These are phyloP conservation scores for Circinella umbellata DNA, from an alignment of 371 early-diverging fungal species.

Conservation along the genomic window DNA sequence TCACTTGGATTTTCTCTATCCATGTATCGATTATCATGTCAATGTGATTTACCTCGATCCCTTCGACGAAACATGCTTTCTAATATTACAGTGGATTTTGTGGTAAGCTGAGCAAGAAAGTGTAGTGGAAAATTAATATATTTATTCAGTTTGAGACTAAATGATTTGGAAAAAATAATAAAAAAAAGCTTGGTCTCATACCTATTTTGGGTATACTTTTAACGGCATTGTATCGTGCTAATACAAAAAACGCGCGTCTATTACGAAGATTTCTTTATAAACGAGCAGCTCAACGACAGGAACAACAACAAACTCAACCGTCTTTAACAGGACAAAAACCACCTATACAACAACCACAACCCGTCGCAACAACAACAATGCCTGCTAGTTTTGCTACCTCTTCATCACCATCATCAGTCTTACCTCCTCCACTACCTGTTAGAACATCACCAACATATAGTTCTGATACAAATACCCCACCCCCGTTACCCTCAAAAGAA, in stretches of 20 bases:
- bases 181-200: slow-evolving; percentile 44
- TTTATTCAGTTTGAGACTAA: too few relatives aligned
- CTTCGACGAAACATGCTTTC: slow-evolving; percentile 41
- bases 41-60: slow-evolving; percentile 33
- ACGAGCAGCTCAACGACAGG: slow-evolving; percentile 28
- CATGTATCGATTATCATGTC: slow-evolving; percentile 41
- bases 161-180: too few relatives aligned
- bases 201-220: slow-evolving; percentile 45
- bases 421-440: not conserved
- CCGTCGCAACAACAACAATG: not conserved
- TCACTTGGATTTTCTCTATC: slow-evolving; percentile 43
- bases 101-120: slow-evolving; percentile 27
- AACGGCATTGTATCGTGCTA: slow-evolving; percentile 48
- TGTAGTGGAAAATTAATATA: too few relatives aligned
- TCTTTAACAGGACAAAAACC: not conserved
- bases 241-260: slow-evolving; percentile 45
- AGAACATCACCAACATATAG: too few relatives aligned
- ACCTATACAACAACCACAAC: not conserved
- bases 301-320: not conserved
- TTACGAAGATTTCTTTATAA: slow-evolving; percentile 40
- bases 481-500: slow-evolving; percentile 6
- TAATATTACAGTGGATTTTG: slow-evolving; percentile 45
- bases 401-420: not conserved
- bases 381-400: not conserved
- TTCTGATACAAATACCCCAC: not conserved